These are phyloP conservation scores for Phyllosticta citribraziliensis DNA, from an alignment of 2,329 filamentous ascomycete genomes.

Conservation along the genomic window DNA sequence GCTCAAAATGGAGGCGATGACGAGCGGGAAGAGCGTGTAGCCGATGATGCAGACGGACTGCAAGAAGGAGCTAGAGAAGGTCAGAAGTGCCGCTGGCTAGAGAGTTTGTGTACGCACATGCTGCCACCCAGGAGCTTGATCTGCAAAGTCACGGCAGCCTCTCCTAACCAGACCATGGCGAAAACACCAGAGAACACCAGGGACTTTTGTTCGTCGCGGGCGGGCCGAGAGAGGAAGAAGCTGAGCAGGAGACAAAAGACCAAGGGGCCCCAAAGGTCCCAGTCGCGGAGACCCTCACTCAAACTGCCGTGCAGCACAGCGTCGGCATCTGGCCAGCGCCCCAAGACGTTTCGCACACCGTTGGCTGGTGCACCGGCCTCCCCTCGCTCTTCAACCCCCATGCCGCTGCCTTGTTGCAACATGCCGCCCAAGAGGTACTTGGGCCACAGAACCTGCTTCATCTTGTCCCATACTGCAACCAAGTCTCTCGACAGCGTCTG, in stretches of 20 bases:
- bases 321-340: conserved; percentile 59
- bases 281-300: conserved; percentile 85
- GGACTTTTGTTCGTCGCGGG: conserved; percentile 69
- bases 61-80: conserved; percentile 71
- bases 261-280: conserved; percentile 94
- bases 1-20: conserved; percentile 83
- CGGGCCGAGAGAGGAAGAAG: conserved; percentile 76
- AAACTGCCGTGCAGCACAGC: conserved; percentile 59
- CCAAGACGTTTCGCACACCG: conserved; percentile 45
- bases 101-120: conserved; percentile 61
- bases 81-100: background rate
- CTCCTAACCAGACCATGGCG: conserved; percentile 91
- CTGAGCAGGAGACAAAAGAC: conserved; percentile 88
- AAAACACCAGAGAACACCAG: conserved; percentile 94
- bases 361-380: conserved; percentile 35
- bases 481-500: conserved; percentile 90
- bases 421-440: conserved; percentile 76
- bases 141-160: conserved; percentile 94
- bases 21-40: conserved; percentile 93
- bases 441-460: conserved; percentile 93
- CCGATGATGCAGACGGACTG: conserved; percentile 97
- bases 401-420: conserved; percentile 48
- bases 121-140: conserved; percentile 94
- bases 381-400: conserved; percentile 47
- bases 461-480: conserved; percentile 91